These are phyloP conservation scores for Eucalyptus paniculata DNA, from an alignment of 345 rosid genomes.

Conservation along the genomic window DNA sequence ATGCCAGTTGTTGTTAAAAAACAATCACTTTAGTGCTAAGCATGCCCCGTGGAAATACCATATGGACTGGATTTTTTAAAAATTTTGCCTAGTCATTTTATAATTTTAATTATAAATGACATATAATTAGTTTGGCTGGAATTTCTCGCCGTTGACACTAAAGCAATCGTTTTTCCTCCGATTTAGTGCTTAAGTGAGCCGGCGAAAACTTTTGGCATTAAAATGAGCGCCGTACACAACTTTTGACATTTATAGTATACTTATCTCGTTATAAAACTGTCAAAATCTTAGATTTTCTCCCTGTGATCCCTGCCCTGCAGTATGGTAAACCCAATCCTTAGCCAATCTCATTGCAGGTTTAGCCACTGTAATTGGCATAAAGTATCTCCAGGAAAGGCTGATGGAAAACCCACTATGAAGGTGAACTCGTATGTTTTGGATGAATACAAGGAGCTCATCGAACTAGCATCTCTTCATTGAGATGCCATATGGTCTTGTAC, in stretches of 20 bases:
- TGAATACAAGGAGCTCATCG: constrained; percentile 42
- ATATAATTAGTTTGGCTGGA: too few relatives aligned
- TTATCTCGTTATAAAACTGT: neutral
- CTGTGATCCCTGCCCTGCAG: neutral
- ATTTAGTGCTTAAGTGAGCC: fast-evolving
- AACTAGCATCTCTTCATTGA: constrained; percentile 41
- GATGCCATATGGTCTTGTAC: neutral
- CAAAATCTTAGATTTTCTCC: neutral
- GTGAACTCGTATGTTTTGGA: constrained; percentile 72
- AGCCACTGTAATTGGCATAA: constrained; percentile 71
- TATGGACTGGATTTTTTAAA: too few relatives aligned
- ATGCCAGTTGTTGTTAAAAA: too few relatives aligned
- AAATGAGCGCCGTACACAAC: too few relatives aligned
- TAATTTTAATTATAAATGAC: too few relatives aligned
- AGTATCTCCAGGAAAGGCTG: constrained; percentile 40
- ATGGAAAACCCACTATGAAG: constrained; percentile 14
- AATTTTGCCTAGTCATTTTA: too few relatives aligned
- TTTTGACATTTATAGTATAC: fast-evolving
- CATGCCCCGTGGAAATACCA: too few relatives aligned
- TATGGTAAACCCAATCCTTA: neutral
- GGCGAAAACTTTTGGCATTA: too few relatives aligned
- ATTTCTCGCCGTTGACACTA: too few relatives aligned
- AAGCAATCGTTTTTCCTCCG: fast-evolving
- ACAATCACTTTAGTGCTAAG: fast-evolving
- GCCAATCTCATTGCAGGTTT: constrained; percentile 31